These are phyloP conservation scores for Lactarius vividus DNA, from an alignment of 768 basidiomycete species.

Conservation along the genomic window DNA sequence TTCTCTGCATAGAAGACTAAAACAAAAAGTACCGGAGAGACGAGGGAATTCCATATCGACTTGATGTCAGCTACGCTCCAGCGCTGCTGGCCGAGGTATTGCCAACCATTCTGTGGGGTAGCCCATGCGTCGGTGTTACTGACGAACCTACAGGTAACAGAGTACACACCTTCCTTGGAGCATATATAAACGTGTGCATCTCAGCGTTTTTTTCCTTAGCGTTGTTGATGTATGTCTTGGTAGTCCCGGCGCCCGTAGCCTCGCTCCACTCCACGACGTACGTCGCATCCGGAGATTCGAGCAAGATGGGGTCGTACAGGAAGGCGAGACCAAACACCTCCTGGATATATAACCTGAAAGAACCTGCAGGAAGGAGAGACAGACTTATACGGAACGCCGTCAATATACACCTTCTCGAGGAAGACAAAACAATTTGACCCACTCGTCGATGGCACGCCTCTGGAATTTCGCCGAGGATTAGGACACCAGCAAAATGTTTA, in stretches of 20 bases:
- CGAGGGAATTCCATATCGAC: constrained; percentile 16
- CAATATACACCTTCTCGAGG: not conserved
- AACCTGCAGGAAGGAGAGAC: constrained; percentile 18
- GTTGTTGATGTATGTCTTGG: constrained; percentile 37
- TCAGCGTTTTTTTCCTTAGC: constrained; percentile 29
- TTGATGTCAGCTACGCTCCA: constrained; percentile 19
- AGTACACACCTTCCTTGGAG: constrained; percentile 42
- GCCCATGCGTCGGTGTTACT: not conserved
- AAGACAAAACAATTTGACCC: not conserved
- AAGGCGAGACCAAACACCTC: constrained; percentile 44
- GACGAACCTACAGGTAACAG: not conserved
- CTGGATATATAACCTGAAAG: constrained; percentile 44
- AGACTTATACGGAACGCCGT: not conserved
- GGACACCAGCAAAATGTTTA: not conserved
- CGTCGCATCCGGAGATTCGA: constrained; percentile 44
- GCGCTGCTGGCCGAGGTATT: constrained; percentile 24
- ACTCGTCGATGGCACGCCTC: constrained; percentile 34
- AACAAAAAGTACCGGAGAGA: constrained; percentile 29
- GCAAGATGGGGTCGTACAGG: constrained; percentile 52
- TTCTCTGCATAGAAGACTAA: not conserved
- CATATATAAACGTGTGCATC: constrained; percentile 53
- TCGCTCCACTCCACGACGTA: constrained; percentile 56
- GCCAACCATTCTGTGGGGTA: constrained; percentile 18
- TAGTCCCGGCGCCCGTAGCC: constrained; percentile 34
- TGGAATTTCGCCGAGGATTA: constrained; percentile 4